Conservation (phyloP, 2,329 filamentous ascomycete genomes). For the Fusarium clavum region DNA sequence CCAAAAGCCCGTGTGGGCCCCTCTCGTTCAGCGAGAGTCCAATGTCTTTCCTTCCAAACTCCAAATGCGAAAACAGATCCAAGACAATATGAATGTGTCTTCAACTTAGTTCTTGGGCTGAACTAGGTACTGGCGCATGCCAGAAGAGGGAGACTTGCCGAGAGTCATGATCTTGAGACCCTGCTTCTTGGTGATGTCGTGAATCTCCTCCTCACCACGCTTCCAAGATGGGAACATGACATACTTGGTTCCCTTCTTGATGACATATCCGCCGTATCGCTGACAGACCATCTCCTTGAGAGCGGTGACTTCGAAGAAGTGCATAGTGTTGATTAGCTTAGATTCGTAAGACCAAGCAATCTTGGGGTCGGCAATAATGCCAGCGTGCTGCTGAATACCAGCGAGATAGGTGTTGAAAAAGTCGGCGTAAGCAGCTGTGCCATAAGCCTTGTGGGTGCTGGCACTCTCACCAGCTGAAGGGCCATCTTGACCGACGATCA, state of each 20-base stretch:
- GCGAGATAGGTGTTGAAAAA: conserved; percentile 30
- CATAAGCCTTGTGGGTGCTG: conserved; percentile 15
- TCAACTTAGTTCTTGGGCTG: neutral
- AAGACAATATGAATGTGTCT: neutral
- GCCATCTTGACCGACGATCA: conserved; percentile 37
- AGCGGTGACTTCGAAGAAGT: conserved; percentile 33
- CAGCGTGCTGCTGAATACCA: conserved; percentile 11
- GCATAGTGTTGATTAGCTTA: conserved; percentile 18
- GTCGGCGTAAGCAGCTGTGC: conserved; percentile 21
- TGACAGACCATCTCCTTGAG: conserved; percentile 26
- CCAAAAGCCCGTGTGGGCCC: neutral
- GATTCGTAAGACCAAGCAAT: conserved; percentile 22
- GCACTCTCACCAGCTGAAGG: conserved; percentile 1
- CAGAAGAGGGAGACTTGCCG: conserved; percentile 32
- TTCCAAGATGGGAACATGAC: conserved; percentile 44
- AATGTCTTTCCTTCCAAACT: neutral
- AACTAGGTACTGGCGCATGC: conserved; percentile 38
- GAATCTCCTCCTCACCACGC: conserved; percentile 27
- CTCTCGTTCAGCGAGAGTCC: neutral
- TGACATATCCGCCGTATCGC: neutral
- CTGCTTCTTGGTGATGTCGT: conserved; percentile 17
- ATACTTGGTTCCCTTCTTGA: conserved; percentile 9
- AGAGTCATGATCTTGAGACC: conserved; percentile 30
- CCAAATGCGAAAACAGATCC: neutral
- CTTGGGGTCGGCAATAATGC: conserved; percentile 9